Conservation (phyloP, 306 rosid genomes). For the Citrullus mucosospermus region DNA sequence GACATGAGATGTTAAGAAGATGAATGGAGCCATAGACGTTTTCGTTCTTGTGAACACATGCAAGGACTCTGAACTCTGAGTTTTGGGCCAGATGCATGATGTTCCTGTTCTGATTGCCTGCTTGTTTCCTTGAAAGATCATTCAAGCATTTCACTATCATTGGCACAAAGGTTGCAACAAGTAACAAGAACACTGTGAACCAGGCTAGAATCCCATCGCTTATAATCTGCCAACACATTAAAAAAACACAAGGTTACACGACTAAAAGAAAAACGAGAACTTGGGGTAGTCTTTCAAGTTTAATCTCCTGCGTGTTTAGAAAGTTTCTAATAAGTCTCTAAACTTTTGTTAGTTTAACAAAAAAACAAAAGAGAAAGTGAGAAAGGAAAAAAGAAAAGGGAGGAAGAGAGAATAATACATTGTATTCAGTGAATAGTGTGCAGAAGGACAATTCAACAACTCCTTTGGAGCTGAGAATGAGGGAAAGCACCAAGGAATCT, state of each 20-base stretch:
- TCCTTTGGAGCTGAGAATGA: conserved; percentile 49
- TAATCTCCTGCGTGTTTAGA: no score
- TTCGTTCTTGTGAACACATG: conserved; percentile 27
- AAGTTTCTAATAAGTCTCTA: neutral
- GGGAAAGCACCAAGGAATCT: conserved; percentile 33
- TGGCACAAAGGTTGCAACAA: conserved; percentile 21
- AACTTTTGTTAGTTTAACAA: neutral
- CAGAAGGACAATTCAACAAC: conserved; percentile 25
- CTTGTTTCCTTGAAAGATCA: conserved; percentile 41
- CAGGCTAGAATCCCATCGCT: neutral
- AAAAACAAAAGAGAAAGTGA: neutral
- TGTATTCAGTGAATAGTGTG: conserved; percentile 2
- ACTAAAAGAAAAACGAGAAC: no score
- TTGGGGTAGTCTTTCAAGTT: no score
- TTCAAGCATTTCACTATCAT: conserved; percentile 22
- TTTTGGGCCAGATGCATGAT: conserved; percentile 16
- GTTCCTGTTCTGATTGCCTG: conserved; percentile 36
- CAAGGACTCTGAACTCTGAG: conserved; percentile 31
- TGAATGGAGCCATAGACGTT: conserved; percentile 20
- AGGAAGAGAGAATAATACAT: conserved; percentile 2
- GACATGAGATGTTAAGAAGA: conserved; percentile 34
- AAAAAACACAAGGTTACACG: no score
- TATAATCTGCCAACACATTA: conserved; percentile 15
- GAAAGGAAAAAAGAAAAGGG: no score
- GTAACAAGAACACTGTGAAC: conserved; percentile 8